A percentile compares a stretch with the other conserved stretches of the same genome.
Conservation (phyloP, 2,329 filamentous ascomycete genomes). For the Penicillium sp. region DNA sequence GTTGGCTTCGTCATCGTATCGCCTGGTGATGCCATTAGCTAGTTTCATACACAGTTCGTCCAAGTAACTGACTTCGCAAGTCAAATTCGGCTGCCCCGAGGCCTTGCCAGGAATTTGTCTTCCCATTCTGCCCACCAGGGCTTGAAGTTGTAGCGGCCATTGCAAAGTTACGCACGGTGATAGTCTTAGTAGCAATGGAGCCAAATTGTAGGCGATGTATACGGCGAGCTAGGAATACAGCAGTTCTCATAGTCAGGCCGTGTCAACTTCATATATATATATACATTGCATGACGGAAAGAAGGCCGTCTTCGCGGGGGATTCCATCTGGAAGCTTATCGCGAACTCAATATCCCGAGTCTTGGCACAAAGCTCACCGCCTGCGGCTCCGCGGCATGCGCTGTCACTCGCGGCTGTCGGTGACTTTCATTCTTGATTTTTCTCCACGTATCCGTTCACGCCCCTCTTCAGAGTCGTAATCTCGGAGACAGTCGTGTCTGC, state of each 20-base stretch:
- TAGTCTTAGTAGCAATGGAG: constrained; percentile 9
- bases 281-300: neutral
- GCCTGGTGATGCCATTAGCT: constrained; percentile 35
- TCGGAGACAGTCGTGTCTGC: neutral
- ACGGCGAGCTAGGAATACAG: constrained; percentile 14
- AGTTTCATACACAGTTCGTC: no score
- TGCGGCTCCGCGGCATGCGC: neutral
- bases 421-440: no score
- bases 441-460: neutral
- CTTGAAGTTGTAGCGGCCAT: constrained; percentile 22
- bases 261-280: neutral
- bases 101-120: constrained; percentile 33
- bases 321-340: neutral
- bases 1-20: constrained; percentile 75
- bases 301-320: neutral
- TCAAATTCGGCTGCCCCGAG: constrained; percentile 55
- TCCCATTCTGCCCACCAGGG: constrained; percentile 17
- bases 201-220: neutral
- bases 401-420: neutral
- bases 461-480: neutral
- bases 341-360: neutral
- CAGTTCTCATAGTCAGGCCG: constrained; percentile 5
- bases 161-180: constrained; percentile 13
- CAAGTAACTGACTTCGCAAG: constrained; percentile 45
- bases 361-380: neutral